Evolutionary conservation across 805 yeast genomes (phyloP), one percentile per base, ranked within the genome.

Genomic region (Barnettozyma vustinii): DNA sequence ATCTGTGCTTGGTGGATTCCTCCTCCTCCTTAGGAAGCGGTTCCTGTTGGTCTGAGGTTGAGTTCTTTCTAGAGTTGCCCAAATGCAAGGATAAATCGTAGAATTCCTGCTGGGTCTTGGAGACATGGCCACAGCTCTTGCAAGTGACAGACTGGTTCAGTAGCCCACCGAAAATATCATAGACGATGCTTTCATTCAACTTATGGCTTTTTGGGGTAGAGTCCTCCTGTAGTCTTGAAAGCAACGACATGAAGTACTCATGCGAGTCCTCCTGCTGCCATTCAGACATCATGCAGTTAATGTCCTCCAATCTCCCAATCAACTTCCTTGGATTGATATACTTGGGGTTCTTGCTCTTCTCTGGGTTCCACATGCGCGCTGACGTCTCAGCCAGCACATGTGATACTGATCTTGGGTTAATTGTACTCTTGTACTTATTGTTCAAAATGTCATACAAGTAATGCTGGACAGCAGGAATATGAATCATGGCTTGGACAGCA

Each of bases 181-280:
- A 90, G 16, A 94, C 72, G 33, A 92, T 82, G 48, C 95, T 84
- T 55, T 83, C 76, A 55, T 85, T 86, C 60, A 91, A 71, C 62
- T 91, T 91, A 42, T 72, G 76, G n/a, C 96, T 97, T 61, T 79
- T 84, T 35, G 98, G 98, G 1, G 94, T 89, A 12, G 88, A 77
- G 63, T 91, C 97, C 62, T 91, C 97, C 67, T 91, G 98, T 46
- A 91, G 69, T 46, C 97, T 71, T 8, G 92, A 80, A 75, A 91
- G 76, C 52, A 91, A 71, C 12, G 96, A 87, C 97, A 91, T 91
- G 65, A 85, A 88, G 69, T 91, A 94, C 68, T 94, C 99, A 67
- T 94, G 99, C 0, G 96, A 86, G 67, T 94, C 99, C 67, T 94
- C 98, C 66, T 94, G 99, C 67, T 89, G 91, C 96, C 96, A 91